Evolutionary conservation across 495 filamentous ascomycete species (phyloP), one percentile per base, ranked within the genome.

Genomic region (Xylaria longipes): DNA sequence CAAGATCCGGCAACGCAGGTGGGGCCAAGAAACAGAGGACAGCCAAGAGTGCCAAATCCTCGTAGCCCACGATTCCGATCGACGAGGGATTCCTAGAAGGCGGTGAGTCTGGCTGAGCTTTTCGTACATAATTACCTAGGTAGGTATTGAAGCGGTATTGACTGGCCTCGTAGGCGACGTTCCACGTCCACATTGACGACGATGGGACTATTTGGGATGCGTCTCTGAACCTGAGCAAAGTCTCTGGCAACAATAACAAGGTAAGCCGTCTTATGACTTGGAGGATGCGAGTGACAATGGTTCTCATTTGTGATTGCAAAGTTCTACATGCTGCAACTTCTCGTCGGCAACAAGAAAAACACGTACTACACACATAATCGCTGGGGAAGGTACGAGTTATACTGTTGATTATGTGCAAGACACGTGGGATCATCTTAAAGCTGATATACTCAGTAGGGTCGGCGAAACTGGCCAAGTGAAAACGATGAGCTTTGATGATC

Each of bases 391-490:
- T 68, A 45, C 1, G 65, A 41, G n/a, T 3, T 7, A 27, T 29
- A 20, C 1, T 15, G 17, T 29, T n/a, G 29, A 14, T 48, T 29
- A 39, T 33, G 17, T 11, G 12, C 17, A n/a, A 31, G 29, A 29
- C 12, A n/a, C 33, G 7, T 41, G 3, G 41, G 35, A 39, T 14
- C 46, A 27, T 25, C 15, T 20, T 50, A 17, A 9, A 31, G 37
- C 33, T 68, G 22, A 56, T 7, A 25, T 39, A n/a, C 15, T 54
- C 20, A 7, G 3, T 11, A 83, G 91, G 29, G 91, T 92, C 20
- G 91, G 91, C 5, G 91, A 92, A 71, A 74, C 69, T 33, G 91
- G 91, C 0, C 87, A 91, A 74, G 82, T 75, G 41, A 83, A 84
- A 5, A 76, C 82, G 33, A 78, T 89, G 22, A 81, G 80, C 15